A percentile compares a stretch with the other conserved stretches of the same genome.
Evolutionary conservation across 768 basidiomycete genomes (phyloP).

Genomic region (Pleurotus cornucopiae): DNA sequence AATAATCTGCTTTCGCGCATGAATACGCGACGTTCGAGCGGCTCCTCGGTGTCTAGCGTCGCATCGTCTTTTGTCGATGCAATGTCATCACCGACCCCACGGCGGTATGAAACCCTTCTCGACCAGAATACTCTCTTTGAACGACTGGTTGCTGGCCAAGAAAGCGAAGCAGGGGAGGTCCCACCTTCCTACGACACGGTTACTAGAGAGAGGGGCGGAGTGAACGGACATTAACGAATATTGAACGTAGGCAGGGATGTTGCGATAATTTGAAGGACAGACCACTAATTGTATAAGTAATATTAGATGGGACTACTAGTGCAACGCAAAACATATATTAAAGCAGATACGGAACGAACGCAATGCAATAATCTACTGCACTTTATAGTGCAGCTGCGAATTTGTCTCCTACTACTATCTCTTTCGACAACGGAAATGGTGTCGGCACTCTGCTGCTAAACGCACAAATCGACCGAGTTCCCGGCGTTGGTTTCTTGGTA

Average conservation of each 20-base stretch:
- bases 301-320: not conserved
- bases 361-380: no score
- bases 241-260: not conserved
- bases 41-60: constrained; percentile 7
- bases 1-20: not conserved
- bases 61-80: constrained; percentile 20
- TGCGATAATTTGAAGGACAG: not conserved
- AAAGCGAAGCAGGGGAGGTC: constrained; percentile 75
- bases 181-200: constrained; percentile 69
- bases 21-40: constrained; percentile 8
- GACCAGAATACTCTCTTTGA: constrained; percentile 62
- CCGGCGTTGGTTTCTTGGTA: no score
- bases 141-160: constrained; percentile 76
- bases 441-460: not conserved
- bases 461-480: no score
- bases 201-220: not conserved
- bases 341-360: no score
- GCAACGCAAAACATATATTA: no score
- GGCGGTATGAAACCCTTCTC: constrained; percentile 29
- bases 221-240: not conserved
- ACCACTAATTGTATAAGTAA: not conserved
- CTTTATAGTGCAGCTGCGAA: no score
- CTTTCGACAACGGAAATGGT: not conserved
- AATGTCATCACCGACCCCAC: constrained; percentile 23
- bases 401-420: no score